Base-by-base conservation (phyloP, 257 asterid species). In the Jacaranda mimosifolia region DNA sequence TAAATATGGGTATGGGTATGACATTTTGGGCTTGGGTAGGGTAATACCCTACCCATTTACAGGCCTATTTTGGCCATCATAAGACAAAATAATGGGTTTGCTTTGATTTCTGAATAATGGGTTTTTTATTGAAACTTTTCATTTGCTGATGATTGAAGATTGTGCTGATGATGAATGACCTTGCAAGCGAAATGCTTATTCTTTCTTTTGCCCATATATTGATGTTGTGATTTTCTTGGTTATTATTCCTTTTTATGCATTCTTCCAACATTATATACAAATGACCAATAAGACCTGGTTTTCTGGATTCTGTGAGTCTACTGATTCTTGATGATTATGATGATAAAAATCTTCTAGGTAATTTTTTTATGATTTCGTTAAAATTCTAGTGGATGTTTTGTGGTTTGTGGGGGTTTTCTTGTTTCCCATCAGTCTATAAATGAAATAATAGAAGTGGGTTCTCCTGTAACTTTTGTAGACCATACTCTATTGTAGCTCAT, bases 91-190 rank as follows among this genome's bases (percentile, higher is more conserved):
- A n/a, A n/a, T 63, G 72, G 38, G 21, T 46, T 46, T 70, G 62
- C 72, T 49, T 70, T 66, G 38, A 14, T 70, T 69, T 71, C 51
- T 70, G 62, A 76, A 58, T 69, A 49, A 7, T 74, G 35, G 7
- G 32, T 43, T 3, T 7, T 18, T 1, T n/a, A 17, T 42, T 21
- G 26, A 19, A 66, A 15, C 15, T 60, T 51, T 40, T 3, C 1
- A n/a, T 8, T n/a, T 64, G 17, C 11, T 63, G 38, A 45, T 35
- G 9, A 38, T 57, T 65, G 70, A 58, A 70, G 26, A n/a, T 35
- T 10, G 35, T 45, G 71, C 4, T 18, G 32, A 55, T 68, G 36
- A 46, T 53, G 52, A 10, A 70, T 49, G 69, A 7, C 18, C 39
- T 58, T 74, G 19, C 35, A 6, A 45, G 26, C 21, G 45, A 1